These are phyloP conservation scores for Colletotrichum navitas DNA, from an alignment of 2,329 filamentous ascomycete genomes.

Conservation along the genomic window DNA sequence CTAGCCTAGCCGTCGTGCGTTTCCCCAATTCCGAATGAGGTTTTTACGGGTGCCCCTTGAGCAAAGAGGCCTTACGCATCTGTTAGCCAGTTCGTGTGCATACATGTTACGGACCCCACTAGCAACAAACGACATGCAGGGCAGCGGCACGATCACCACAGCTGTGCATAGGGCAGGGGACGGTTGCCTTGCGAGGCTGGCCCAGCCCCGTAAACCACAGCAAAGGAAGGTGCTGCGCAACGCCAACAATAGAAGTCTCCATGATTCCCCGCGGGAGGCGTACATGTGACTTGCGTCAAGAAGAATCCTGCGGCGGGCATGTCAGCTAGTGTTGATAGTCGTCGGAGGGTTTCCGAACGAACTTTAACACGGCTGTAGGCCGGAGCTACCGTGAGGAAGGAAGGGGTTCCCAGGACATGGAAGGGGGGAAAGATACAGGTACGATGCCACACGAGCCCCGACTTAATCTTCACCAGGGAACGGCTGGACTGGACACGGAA, in stretches of 20 bases:
- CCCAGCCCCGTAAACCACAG: conserved; percentile 18
- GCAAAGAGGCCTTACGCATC: neutral
- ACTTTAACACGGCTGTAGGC: conserved; percentile 30
- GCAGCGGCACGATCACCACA: conserved; percentile 19
- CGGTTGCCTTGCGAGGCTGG: conserved; percentile 40
- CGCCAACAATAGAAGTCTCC: conserved; percentile 40
- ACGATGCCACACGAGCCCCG: conserved; percentile 22
- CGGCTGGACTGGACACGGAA: neutral
- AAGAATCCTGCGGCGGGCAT: conserved; percentile 11
- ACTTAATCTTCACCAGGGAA: conserved; percentile 11
- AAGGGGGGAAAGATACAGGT: neutral
- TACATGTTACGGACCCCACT: conserved; percentile 21
- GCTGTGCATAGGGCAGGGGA: conserved; percentile 19
- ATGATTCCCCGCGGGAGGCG: conserved; percentile 9
- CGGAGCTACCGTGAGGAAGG: conserved; percentile 12
- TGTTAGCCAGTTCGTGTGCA: conserved; percentile 12
- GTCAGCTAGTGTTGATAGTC: neutral
- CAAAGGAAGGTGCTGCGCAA: conserved; percentile 25
- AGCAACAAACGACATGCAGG: conserved; percentile 24
- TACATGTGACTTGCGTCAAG: conserved; percentile 19
- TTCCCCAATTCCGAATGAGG: neutral
- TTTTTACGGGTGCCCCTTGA: neutral
- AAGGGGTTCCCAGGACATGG: neutral
- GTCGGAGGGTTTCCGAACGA: conserved; percentile 23
- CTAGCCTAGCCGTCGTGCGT: neutral